Base-by-base conservation (phyloP, 176 grass and related monocot species). In the Phoenix roebelenii region DNA sequence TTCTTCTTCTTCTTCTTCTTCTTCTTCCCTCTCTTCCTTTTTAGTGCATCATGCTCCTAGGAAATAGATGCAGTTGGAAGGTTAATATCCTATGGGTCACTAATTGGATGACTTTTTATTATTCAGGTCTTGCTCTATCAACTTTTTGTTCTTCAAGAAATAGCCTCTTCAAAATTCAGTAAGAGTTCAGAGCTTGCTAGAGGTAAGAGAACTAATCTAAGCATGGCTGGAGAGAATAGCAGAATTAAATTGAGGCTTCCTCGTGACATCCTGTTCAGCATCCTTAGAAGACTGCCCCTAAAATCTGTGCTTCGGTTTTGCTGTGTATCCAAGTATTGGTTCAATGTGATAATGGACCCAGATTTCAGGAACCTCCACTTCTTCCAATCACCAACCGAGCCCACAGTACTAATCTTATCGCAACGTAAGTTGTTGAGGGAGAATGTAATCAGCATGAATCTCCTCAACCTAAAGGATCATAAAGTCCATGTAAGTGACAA, bases 211-310 rank as follows among this genome's bases (percentile, higher is more conserved):
- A 30, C 28, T 6, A 30, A 30, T 30, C 28, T 30, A 30, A 30
- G 28, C 28, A 30, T 30, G 28, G 28, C 28, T 30, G 6, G 28
- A 30, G 28, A 30, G 5, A 30, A 30, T 30, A 30, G 28, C 28
- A 30, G 28, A 30, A 30, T 58, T 9, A 49, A 63, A 16, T 49
- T 63, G 32, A 4, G 22, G 35, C 10, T 9, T 48, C 6, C 60
- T 9, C 60, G 18, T 5, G 60, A 63, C 60, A 63, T 63, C 18
- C n/a, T 63, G 32, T 49, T 63, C 60, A 48, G 60, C 30, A 63
- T 63, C 60, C 60, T 63, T 12, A 22, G 15, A 5, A 63, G 60
- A 22, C 49, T 63, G 35, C 60, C 60, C 17, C 12, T 63, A 12
- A 63, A 63, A 63, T 44, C 60, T 6, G 60, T 49, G 39, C 5